A percentile compares a stretch with the other conserved stretches of the same genome.
These are phyloP conservation scores for Plasmodium gaboni DNA, from an alignment of 169 alveolate genomes.

Conservation along the genomic window DNA sequence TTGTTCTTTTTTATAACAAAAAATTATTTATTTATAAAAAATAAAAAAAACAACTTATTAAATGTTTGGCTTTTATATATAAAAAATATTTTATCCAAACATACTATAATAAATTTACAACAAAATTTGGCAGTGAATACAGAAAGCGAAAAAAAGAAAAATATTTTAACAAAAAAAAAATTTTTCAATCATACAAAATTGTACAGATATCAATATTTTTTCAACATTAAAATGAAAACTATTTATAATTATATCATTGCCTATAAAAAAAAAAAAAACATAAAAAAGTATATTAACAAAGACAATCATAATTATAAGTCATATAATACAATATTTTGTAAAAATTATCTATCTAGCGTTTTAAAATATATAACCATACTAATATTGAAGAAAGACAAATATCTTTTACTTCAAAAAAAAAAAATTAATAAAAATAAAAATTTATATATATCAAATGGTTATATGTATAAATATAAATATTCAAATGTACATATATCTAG, in stretches of 20 bases:
- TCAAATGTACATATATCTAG: conserved; percentile 10
- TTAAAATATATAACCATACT: conserved; percentile 50
- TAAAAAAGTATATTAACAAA: not conserved
- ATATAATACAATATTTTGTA: conserved; percentile 43
- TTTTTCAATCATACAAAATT: not conserved
- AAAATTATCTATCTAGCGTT: conserved; percentile 24
- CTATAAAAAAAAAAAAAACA: conserved; percentile 19
- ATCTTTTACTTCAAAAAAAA: conserved; percentile 8
- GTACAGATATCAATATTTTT: conserved; percentile 29
- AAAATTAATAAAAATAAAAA: conserved; percentile 13
- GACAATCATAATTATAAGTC: not conserved
- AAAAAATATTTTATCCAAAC: not conserved
- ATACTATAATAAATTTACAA: not conserved
- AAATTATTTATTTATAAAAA: conserved; percentile 29
- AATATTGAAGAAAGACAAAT: conserved; percentile 33
- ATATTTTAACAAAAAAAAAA: not conserved
- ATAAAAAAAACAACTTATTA: conserved; percentile 4
- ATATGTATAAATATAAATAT: conserved; percentile 53
- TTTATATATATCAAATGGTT: conserved; percentile 60
- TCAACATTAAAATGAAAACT: conserved; percentile 32
- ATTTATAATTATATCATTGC: conserved; percentile 21
- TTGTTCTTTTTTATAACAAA: conserved; percentile 55
- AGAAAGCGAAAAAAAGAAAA: not conserved
- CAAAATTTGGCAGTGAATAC: not conserved
- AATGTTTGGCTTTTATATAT: conserved; percentile 32